phyloP scores from a whole-genome alignment of 495 filamentous ascomycete species.

The Penicillium paxilli region DNA sequence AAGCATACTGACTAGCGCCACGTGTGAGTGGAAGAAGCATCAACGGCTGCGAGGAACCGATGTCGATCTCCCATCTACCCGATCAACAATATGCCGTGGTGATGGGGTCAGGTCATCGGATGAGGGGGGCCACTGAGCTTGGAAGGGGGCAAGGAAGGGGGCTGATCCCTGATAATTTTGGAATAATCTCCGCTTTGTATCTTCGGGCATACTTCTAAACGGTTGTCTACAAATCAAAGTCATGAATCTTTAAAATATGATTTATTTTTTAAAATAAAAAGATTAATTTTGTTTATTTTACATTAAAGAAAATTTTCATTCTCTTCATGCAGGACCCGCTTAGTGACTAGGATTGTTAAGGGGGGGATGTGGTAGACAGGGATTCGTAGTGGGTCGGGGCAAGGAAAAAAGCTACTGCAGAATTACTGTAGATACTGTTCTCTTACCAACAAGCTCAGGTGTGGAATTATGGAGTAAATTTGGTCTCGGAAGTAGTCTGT shows the following conservation, averaged over 20 bases:
- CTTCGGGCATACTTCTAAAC: slow-evolving; percentile 15
- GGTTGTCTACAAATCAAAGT: slow-evolving; percentile 19
- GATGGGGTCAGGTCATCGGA: slow-evolving; percentile 8
- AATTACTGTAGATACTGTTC: slow-evolving; percentile 24
- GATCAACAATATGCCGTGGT: slow-evolving; percentile 22
- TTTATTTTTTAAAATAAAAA: not conserved
- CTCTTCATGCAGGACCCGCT: slow-evolving; percentile 29
- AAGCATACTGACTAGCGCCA: slow-evolving; percentile 48
- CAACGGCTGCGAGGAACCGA: slow-evolving; percentile 46
- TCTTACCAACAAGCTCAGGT: slow-evolving; percentile 16
- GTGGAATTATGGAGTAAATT: slow-evolving; percentile 18
- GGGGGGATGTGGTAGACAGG: slow-evolving; percentile 3
- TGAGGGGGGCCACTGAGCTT: not conserved
- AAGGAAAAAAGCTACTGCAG: slow-evolving; percentile 11
- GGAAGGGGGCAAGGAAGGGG: not conserved
- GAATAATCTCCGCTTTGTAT: slow-evolving; percentile 15
- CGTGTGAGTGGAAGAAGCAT: slow-evolving; percentile 41
- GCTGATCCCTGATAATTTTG: slow-evolving; percentile 19
- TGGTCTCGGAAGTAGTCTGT: slow-evolving; percentile 3
- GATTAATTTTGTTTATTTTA: not conserved
- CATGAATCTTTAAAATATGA: not conserved
- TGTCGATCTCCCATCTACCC: slow-evolving; percentile 45
- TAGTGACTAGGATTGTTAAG: slow-evolving; percentile 13
- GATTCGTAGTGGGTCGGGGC: slow-evolving; percentile 3
- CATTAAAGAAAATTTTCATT: not conserved